phyloP scores from a whole-genome alignment of 225 moss, liverwort and hornwort genomes.

The Polytrichum commune region DNA sequence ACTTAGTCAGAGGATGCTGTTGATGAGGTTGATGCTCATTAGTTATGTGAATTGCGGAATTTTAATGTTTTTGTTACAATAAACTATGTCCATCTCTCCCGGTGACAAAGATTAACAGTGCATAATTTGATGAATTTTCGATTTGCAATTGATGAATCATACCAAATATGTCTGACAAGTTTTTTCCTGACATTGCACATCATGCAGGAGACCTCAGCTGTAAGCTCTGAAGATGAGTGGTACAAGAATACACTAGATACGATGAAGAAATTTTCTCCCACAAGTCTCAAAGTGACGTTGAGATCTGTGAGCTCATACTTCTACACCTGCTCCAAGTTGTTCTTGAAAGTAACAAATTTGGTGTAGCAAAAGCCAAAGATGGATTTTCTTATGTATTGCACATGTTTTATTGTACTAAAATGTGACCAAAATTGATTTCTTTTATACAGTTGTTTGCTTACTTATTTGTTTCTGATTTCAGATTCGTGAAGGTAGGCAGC shows the following conservation, averaged over 20 bases:
- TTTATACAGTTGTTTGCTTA: neutral
- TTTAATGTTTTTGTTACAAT: too few relatives aligned
- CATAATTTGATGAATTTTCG: too few relatives aligned
- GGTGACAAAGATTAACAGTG: too few relatives aligned
- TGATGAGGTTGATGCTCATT: too few relatives aligned
- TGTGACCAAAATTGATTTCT: neutral
- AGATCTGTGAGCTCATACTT: conserved; percentile 66
- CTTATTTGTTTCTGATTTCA: conserved; percentile 21
- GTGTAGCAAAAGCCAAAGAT: neutral
- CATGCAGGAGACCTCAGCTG: conserved; percentile 61
- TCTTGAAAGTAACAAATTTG: neutral
- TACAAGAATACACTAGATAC: conserved; percentile 52
- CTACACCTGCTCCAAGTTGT: neutral
- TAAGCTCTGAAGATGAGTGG: conserved; percentile 71
- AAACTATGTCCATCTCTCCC: too few relatives aligned
- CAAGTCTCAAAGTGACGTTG: conserved; percentile 78
- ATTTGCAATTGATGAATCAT: too few relatives aligned
- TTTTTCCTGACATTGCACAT: neutral
- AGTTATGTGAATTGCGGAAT: too few relatives aligned
- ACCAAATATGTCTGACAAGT: too few relatives aligned
- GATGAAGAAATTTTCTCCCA: conserved; percentile 70
- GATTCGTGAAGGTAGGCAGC: conserved; percentile 88
- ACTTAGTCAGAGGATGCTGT: too few relatives aligned
- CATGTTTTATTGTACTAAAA: too few relatives aligned
- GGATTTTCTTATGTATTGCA: too few relatives aligned